Evolutionary conservation across 495 filamentous ascomycete genomes (phyloP), one percentile per base, ranked within the genome.

Genomic region (Cryomyces antarcticus): DNA sequence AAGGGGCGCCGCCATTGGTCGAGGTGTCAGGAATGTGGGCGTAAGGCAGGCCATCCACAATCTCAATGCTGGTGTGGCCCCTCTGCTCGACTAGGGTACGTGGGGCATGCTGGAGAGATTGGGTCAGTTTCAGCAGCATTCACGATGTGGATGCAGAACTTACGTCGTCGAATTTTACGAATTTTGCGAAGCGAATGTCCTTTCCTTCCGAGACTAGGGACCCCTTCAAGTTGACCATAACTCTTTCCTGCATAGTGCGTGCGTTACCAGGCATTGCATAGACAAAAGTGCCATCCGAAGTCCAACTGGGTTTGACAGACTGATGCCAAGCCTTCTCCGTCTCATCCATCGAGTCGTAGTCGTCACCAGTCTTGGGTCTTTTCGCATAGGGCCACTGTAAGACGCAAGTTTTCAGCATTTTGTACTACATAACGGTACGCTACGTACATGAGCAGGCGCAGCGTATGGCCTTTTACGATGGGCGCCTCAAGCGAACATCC

Each of bases 321-420:
- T 68, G 56, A 61, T 79, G 73, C 52, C 72, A 78, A 37, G 60
- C 64, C 55, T 64, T 58, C 37, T 84, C 79, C 28, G 58, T 57
- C 30, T 67, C 57, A 48, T 61, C 66, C 67, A 82, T 65, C 38
- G 75, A 59, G 50, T 70, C 61, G 51, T 77, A 70, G 46, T 69
- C 65, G 37, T 68, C 62, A 48, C 61, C 64, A 13, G 71, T 70
- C 56, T 85, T 83, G 33, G 78, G 65, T 52, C 70, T 70, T 57
- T 85, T 86, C 56, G 78, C 66, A 62, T 89, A 85, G 34, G 85
- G 84, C 73, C 77, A 93, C 87, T 95, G 73, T 53, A 68, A 58
- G 53, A 59, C 62, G 63, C 56, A 52, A 47, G 49, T 44, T n/a
- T 55, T 64, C 58, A 60, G 60, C 56, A 64, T 56, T 58, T 62